Evolutionary conservation across 2,329 filamentous ascomycete species (phyloP).

Genomic region (Ascochyta koolunga): DNA sequence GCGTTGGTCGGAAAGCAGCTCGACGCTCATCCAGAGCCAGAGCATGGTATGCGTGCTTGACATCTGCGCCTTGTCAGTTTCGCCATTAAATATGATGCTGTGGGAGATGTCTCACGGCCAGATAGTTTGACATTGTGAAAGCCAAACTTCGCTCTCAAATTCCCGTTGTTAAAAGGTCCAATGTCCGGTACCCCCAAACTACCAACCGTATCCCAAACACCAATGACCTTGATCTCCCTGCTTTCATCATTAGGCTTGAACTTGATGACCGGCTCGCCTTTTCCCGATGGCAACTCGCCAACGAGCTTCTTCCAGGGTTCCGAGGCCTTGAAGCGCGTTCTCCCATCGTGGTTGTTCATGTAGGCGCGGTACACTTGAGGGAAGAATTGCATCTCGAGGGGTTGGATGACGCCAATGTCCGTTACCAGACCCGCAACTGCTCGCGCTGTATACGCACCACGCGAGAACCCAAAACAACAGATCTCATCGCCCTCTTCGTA

Average conservation of each 20-base stretch:
- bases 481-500: slow-evolving; percentile 57
- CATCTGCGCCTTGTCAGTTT: slow-evolving; percentile 43
- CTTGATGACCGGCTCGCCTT: slow-evolving; percentile 13
- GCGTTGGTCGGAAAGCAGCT: slow-evolving; percentile 58
- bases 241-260: slow-evolving; percentile 16
- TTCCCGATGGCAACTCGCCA: slow-evolving; percentile 20
- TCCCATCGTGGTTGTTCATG: slow-evolving; percentile 35
- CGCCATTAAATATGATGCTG: too few species aligned
- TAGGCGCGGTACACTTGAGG: slow-evolving; percentile 52
- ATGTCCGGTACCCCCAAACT: slow-evolving; percentile 55
- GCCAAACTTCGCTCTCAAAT: slow-evolving; percentile 31
- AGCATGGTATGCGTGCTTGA: slow-evolving; percentile 62
- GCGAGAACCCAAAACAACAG: slow-evolving; percentile 55
- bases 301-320: slow-evolving; percentile 38
- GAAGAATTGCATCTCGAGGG: slow-evolving; percentile 52
- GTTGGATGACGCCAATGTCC: slow-evolving; percentile 55
- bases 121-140: slow-evolving; percentile 46
- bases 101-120: slow-evolving; percentile 31
- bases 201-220: slow-evolving; percentile 58
- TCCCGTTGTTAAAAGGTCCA: slow-evolving; percentile 30
- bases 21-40: slow-evolving; percentile 61
- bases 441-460: slow-evolving; percentile 54
- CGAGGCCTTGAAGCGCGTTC: slow-evolving; percentile 31
- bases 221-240: slow-evolving; percentile 50
- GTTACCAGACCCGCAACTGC: slow-evolving; percentile 52